Evolutionary conservation across 169 alveolate genomes (phyloP).

Genomic region (Cyclospora cayetanensis): DNA sequence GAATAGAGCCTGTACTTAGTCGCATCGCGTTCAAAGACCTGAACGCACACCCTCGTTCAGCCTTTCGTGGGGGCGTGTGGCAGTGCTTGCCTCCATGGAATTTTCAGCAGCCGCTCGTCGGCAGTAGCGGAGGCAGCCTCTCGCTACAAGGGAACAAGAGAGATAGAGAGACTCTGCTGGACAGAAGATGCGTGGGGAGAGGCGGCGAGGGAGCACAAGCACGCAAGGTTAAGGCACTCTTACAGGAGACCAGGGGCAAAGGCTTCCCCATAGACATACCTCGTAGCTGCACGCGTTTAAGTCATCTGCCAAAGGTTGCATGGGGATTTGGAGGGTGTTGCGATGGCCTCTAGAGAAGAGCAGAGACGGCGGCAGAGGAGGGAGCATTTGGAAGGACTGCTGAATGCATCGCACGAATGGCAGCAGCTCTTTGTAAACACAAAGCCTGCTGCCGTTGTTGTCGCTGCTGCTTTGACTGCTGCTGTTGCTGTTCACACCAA

Average conservation of each 20-base stretch:
- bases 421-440: neutral
- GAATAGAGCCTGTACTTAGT: neutral
- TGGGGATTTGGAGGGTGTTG: slow-evolving; percentile 60
- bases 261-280: too few relatives aligned
- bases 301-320: slow-evolving; percentile 80
- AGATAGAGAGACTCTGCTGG: too few relatives aligned
- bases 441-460: neutral
- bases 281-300: slow-evolving; percentile 83
- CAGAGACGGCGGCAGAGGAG: slow-evolving; percentile 23
- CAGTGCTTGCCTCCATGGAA: too few relatives aligned
- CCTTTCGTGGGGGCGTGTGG: too few relatives aligned
- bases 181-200: too few relatives aligned
- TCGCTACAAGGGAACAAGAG: neutral
- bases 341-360: slow-evolving; percentile 20
- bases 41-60: too few relatives aligned
- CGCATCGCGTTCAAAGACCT: neutral
- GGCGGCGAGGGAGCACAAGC: too few relatives aligned
- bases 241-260: too few relatives aligned
- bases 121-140: neutral
- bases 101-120: too few relatives aligned
- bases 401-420: neutral
- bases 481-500: too few relatives aligned
- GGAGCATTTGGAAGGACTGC: neutral
- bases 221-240: too few relatives aligned
- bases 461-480: neutral